Evolutionary conservation across 179 eudicot species (phyloP).

Genomic region (Beta corolliflora): DNA sequence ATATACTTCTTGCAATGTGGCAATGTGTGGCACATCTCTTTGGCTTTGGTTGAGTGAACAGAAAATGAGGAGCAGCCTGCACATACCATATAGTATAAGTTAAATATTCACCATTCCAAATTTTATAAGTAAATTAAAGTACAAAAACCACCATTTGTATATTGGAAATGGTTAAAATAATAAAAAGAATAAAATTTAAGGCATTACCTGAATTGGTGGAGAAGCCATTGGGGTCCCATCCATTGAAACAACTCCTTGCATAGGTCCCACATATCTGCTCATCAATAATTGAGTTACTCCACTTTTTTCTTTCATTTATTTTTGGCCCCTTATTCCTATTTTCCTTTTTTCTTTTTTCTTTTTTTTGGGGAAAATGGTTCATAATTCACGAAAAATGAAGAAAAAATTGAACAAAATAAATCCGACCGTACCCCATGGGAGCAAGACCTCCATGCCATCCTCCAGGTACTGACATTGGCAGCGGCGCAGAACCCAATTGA

Average conservation of each 20-base stretch:
- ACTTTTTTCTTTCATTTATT: slow-evolving; percentile 1
- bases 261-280: slow-evolving; percentile 88
- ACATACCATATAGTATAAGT: neutral
- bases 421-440: slow-evolving; percentile 79
- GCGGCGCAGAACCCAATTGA: slow-evolving; percentile 64
- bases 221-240: slow-evolving; percentile 74
- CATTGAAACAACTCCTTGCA: slow-evolving; percentile 96
- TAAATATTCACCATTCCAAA: neutral
- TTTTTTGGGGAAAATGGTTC: neutral
- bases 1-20: slow-evolving; percentile 73
- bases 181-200: neutral
- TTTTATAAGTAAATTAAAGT: neutral
- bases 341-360: neutral
- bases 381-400: neutral
- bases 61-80: slow-evolving; percentile 37
- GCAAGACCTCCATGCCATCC: slow-evolving; percentile 93
- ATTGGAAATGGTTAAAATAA: neutral
- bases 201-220: slow-evolving; percentile 62
- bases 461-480: slow-evolving; percentile 73
- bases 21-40: slow-evolving; percentile 91
- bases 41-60: slow-evolving; percentile 72
- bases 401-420: neutral
- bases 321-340: neutral
- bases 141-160: neutral
- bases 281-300: slow-evolving; percentile 23